A percentile compares a stretch with the other conserved stretches of the same genome.
phyloP scores from a whole-genome alignment of 2,329 filamentous ascomycete genomes.

The Phyllosticta capitalensis region DNA sequence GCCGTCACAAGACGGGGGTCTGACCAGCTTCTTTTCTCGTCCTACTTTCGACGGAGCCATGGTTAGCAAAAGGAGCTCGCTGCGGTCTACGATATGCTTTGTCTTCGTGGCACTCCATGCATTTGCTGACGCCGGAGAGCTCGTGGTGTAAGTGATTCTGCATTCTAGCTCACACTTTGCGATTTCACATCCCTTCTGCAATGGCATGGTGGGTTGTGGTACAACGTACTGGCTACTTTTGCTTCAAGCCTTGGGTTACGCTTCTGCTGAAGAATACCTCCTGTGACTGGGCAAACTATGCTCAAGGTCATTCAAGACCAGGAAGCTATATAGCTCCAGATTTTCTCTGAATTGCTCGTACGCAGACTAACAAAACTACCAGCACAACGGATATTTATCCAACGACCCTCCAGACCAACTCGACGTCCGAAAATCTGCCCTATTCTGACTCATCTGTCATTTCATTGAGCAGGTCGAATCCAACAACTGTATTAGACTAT shows the following conservation, averaged over 20 bases:
- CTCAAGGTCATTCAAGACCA: no score
- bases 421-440: not conserved
- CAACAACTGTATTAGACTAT: constrained; percentile 21
- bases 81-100: not conserved
- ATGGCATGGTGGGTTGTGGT: no score
- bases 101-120: not conserved
- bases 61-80: not conserved
- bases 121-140: not conserved
- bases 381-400: not conserved
- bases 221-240: no score
- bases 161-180: no score
- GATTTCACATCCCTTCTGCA: no score
- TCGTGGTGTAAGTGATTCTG: not conserved
- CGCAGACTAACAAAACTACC: not conserved
- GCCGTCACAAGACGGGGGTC: not conserved
- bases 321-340: no score
- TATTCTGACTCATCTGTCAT: not conserved
- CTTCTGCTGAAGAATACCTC: no score
- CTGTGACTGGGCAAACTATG: no score
- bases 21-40: not conserved
- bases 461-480: not conserved
- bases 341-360: no score
- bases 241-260: no score
- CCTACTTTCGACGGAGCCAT: not conserved
- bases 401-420: not conserved